Conservation (phyloP, 495 filamentous ascomycete genomes). For the Aspergillus nidulans region DNA sequence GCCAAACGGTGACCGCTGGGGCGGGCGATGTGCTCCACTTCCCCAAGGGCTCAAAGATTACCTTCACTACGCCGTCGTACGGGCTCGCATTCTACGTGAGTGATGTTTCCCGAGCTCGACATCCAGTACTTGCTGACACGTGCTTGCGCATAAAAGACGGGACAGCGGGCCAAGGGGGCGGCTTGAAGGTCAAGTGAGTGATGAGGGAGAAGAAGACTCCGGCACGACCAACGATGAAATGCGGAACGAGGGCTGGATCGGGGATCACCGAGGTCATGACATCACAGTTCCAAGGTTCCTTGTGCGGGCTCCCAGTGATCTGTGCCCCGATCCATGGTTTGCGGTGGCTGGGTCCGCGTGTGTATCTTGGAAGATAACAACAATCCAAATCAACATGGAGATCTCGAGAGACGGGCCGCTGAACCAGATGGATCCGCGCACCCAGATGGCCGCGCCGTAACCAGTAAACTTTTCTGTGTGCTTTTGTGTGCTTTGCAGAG, state of each 20-base stretch:
- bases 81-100: slow-evolving; percentile 64
- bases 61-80: slow-evolving; percentile 66
- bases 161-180: slow-evolving; percentile 40
- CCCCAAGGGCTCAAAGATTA: slow-evolving; percentile 72
- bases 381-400: too few species aligned
- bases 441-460: too few species aligned
- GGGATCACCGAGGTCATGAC: background rate
- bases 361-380: background rate
- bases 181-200: slow-evolving; percentile 13
- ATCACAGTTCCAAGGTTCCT: background rate
- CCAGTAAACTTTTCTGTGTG: background rate
- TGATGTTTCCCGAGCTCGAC: slow-evolving; percentile 3
- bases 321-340: slow-evolving; percentile 1
- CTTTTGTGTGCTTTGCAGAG: too few species aligned
- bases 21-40: slow-evolving; percentile 77
- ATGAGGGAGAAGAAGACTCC: background rate
- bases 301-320: background rate
- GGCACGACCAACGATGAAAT: background rate
- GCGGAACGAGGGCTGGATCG: too few species aligned
- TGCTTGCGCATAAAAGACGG: slow-evolving; percentile 29
- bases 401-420: too few species aligned
- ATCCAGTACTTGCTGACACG: slow-evolving; percentile 8
- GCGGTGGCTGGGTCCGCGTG: background rate
- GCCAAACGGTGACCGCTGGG: slow-evolving; percentile 61
- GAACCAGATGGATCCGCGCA: too few species aligned